These are phyloP conservation scores for Phytopythium delawarense DNA, from an alignment of 352 stramenopile species.

Conservation along the genomic window DNA sequence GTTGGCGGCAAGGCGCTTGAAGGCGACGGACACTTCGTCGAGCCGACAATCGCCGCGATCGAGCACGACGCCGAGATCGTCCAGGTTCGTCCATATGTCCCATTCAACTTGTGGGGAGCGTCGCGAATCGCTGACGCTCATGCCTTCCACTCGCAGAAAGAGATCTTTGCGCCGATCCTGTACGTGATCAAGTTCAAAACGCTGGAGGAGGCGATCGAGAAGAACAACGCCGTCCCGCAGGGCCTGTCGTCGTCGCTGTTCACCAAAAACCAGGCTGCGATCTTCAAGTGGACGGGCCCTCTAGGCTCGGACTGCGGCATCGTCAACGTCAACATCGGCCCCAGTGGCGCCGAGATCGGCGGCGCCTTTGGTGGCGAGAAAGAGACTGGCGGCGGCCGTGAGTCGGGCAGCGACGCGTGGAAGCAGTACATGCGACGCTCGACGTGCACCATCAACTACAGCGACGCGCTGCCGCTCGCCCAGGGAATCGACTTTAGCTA, in stretches of 20 bases:
- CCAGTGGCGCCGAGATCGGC: slow-evolving; percentile 90
- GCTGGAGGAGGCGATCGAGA: slow-evolving; percentile 88
- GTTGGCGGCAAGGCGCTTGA: slow-evolving; percentile 81
- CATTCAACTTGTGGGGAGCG: background rate
- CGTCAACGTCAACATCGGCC: slow-evolving; percentile 92
- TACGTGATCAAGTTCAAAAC: slow-evolving; percentile 90
- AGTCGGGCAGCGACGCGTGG: slow-evolving; percentile 90
- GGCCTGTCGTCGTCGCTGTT: slow-evolving; percentile 90
- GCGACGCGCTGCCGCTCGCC: slow-evolving; percentile 88
- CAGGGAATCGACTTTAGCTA: slow-evolving; percentile 92
- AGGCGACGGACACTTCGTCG: slow-evolving; percentile 85
- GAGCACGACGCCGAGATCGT: slow-evolving; percentile 77
- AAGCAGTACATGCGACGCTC: slow-evolving; percentile 95
- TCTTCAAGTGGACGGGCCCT: slow-evolving; percentile 91
- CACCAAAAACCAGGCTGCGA: slow-evolving; percentile 88
- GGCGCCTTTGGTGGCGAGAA: slow-evolving; percentile 92
- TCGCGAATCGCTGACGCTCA: background rate
- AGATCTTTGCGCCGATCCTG: slow-evolving; percentile 91
- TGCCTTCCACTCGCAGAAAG: slow-evolving; percentile 41
- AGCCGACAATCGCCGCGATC: slow-evolving; percentile 89
- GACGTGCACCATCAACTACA: slow-evolving; percentile 93
- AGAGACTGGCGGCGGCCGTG: slow-evolving; percentile 88
- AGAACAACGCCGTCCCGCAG: slow-evolving; percentile 92
- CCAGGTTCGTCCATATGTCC: slow-evolving; percentile 21
- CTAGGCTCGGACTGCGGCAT: slow-evolving; percentile 90